phyloP scores from a whole-genome alignment of 208 protist species.

The Herpetomonas samuelpessoai region DNA sequence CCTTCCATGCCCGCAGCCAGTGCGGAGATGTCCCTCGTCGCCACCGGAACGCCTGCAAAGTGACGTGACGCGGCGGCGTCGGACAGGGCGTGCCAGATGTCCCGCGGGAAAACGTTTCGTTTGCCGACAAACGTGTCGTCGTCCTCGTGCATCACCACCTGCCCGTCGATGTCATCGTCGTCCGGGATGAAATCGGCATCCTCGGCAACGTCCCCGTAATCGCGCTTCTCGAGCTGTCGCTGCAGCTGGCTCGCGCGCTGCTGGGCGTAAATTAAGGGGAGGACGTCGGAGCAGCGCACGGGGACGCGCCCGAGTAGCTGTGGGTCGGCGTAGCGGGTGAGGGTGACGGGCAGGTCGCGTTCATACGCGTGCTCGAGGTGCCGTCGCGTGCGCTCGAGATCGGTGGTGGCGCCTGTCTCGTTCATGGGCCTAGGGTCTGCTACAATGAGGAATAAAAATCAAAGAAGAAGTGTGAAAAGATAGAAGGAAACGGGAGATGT shows the following conservation, averaged over 20 bases:
- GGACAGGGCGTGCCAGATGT: background rate
- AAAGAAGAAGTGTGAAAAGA: too few relatives aligned
- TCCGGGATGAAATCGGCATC: too few relatives aligned
- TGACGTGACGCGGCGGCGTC: background rate
- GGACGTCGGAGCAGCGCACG: slow-evolving; percentile 15
- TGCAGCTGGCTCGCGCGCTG: slow-evolving; percentile 3
- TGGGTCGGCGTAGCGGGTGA: slow-evolving; percentile 20
- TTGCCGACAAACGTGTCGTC: too few relatives aligned
- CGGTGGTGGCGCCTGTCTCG: background rate
- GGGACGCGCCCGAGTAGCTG: slow-evolving; percentile 18
- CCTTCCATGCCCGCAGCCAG: background rate
- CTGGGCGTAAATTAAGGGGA: slow-evolving; percentile 16
- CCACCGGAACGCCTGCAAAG: background rate
- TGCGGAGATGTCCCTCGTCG: background rate
- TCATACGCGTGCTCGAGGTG: slow-evolving; percentile 22
- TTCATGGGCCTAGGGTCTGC: too few relatives aligned
- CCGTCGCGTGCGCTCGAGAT: background rate
- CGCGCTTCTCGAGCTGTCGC: background rate
- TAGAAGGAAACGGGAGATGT: too few relatives aligned
- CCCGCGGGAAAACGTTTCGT: background rate
- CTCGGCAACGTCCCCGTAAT: background rate
- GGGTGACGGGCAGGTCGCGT: slow-evolving; percentile 19
- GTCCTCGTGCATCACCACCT: background rate
- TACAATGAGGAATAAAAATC: too few relatives aligned
- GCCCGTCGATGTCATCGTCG: background rate